These are phyloP conservation scores for Dioscorea cayenensis DNA, from an alignment of 116 monocot species.

Conservation along the genomic window DNA sequence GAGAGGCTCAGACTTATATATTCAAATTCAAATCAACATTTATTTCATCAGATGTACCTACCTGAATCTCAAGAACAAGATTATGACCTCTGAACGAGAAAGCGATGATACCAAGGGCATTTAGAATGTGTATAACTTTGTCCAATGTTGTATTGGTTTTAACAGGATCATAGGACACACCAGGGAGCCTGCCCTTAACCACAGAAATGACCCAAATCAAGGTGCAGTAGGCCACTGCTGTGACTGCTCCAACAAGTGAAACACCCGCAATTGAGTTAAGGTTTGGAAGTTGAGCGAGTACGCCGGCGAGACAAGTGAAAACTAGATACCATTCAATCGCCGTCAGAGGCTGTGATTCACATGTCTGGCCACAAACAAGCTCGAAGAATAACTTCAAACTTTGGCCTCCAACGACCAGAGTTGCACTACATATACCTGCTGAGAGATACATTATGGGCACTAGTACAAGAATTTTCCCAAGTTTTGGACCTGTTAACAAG, in stretches of 20 bases:
- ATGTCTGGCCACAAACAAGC: constrained; percentile 43
- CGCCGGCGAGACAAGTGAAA: constrained; percentile 56
- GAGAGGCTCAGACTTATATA: too few species aligned
- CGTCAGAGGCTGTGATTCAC: constrained; percentile 48
- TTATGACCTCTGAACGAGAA: constrained; percentile 93
- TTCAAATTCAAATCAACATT: too few species aligned
- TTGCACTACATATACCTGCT: constrained; percentile 67
- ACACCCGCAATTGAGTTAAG: constrained; percentile 89
- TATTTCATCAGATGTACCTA: background rate
- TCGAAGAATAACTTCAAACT: constrained; percentile 81
- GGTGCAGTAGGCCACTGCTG: constrained; percentile 75
- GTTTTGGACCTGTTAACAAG: constrained; percentile 39
- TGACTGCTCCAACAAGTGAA: constrained; percentile 59
- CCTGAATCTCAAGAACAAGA: constrained; percentile 85
- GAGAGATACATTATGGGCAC: constrained; percentile 85
- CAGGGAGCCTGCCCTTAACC: constrained; percentile 27
- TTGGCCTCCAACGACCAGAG: constrained; percentile 62
- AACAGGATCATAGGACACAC: constrained; percentile 37
- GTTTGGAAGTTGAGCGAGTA: constrained; percentile 82
- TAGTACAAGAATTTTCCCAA: constrained; percentile 37
- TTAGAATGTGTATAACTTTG: constrained; percentile 27
- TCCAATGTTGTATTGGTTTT: constrained; percentile 15
- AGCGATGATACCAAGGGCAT: constrained; percentile 74
- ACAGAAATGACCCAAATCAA: constrained; percentile 69
- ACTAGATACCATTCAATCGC: constrained; percentile 88